Evolutionary conservation across 1,284 basidiomycete genomes (phyloP), one percentile per base, ranked within the genome.

Genomic region (Pseudozyma tsukubaensis): DNA sequence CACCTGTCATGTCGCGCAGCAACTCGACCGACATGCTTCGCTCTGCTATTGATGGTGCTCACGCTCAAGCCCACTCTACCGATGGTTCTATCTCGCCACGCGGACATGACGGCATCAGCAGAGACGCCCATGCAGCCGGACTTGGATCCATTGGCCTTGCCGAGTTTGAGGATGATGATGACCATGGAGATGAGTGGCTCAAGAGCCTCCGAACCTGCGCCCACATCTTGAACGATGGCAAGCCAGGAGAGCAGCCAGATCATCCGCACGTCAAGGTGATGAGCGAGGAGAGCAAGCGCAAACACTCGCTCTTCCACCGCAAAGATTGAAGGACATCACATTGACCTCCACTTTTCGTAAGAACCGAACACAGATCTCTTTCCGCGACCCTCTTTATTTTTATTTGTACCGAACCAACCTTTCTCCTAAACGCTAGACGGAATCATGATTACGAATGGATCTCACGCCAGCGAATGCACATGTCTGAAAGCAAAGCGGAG

Each of bases 101-200:
- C 11, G 47, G 60, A 12, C 32, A 19, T 12, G 67, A 70, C 24
- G 68, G 72, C n/a, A 59, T 72, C 55, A 69, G 64, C 34, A 34
- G 52, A 16, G 73, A 76, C 40, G 73, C 69, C 10, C 73, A 66
- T 32, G 69, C 69, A 4, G 73, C 73, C 2, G 73, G 69, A 10
- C 49, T 76, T 19, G 73, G 69, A n/a, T 44, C 57, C 11, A 69
- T 76, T 50, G 73, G 69, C n/a, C 50, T 76, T 36, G 44, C 72
- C 47, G 75, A 81, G 53, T 84, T 77, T 32, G 84, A 84, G 59
- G 81, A 85, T 47, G 82, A 83, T 42, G 85, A 86, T 58, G 82
- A 85, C 34, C 60, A 77, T 34, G 83, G 83, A 1, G 86, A 86
- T 67, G 81, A 84, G 29, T 86, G 86, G 86, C 68, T 86, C 29